Evolutionary conservation across 805 yeast species (phyloP), one percentile per base, ranked within the genome.

Genomic region (Pichia paraexigua): DNA sequence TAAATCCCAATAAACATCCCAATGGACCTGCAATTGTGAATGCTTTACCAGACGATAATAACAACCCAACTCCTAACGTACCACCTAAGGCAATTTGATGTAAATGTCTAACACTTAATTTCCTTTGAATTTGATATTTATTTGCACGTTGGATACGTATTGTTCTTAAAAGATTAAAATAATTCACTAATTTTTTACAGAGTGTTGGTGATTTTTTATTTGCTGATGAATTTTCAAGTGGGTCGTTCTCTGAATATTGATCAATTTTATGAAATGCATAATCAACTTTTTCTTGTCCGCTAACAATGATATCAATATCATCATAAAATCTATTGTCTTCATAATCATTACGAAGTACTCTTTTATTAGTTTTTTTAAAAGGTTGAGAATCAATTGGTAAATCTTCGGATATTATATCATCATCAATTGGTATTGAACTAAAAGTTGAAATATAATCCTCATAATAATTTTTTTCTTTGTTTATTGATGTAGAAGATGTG

Each of bases 31-130:
- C 85, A 18, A 82, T 80, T 20, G 82, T 73, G 48, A 86, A 75
- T 0, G 89, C 86, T 59, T 85, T 83, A 4, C 94, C 91, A 8
- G 85, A 78, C 43, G 83, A 79, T 24, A 86, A 67, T 51, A 83
- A 75, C 20, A 86, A 65, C 0, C 95, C 94, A 17, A 86, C 92
- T 1, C 94, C 94, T 6, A 86, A 64, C 0, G 91, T 84, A 2
- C 90, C 92, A 3, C 90, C 89, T 30, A 87, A 70, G 0, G 91
- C 86, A 45, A 86, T 82, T 82, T 85, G 83, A 61, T 85, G 90
- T 20, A 86, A 67, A 64, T 86, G 92, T 22, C 89, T 68, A 28
- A 81, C 79, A 49, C 76, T 75, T 43, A 86, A 69, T 54, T 79
- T 80, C 51, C 91, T 68, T 54, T 81, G 86, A 44, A 82, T 62